Conservation (phyloP, 2,329 filamentous ascomycete genomes). For the Ophiostoma sp. region DNA sequence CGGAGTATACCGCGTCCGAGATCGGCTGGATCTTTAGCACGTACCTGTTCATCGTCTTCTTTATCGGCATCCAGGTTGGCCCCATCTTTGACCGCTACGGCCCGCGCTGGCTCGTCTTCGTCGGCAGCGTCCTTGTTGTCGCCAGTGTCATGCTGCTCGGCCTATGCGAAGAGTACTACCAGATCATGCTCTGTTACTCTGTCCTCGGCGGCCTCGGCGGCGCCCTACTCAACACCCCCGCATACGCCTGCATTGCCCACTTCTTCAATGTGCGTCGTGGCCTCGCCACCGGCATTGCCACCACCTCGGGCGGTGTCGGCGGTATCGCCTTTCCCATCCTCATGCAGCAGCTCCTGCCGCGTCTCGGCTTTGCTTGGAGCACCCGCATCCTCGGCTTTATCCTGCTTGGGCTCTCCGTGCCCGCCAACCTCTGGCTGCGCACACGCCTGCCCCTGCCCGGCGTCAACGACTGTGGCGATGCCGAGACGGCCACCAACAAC, state of each 20-base stretch:
- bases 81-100: constrained; percentile 75
- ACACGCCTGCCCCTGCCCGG: constrained; percentile 47
- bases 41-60: constrained; percentile 75
- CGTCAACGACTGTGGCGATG: constrained; percentile 39
- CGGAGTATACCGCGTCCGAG: constrained; percentile 57
- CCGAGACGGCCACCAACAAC: constrained; percentile 28
- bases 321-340: constrained; percentile 58
- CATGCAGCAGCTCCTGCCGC: constrained; percentile 42
- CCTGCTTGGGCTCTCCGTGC: constrained; percentile 41
- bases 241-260: constrained; percentile 69
- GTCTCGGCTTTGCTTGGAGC: constrained; percentile 46
- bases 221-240: constrained; percentile 71
- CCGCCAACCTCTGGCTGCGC: constrained; percentile 45
- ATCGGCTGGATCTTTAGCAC: constrained; percentile 86
- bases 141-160: constrained; percentile 62
- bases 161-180: constrained; percentile 66
- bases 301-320: constrained; percentile 63
- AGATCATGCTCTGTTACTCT: constrained; percentile 73
- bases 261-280: constrained; percentile 69
- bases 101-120: constrained; percentile 59
- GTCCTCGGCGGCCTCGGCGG: constrained; percentile 67
- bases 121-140: constrained; percentile 58
- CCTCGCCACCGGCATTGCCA: constrained; percentile 74
- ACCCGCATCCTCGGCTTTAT: constrained; percentile 48
- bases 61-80: constrained; percentile 74